These are phyloP conservation scores for Luvunga scandens DNA, from an alignment of 345 rosid genomes.

Conservation along the genomic window DNA sequence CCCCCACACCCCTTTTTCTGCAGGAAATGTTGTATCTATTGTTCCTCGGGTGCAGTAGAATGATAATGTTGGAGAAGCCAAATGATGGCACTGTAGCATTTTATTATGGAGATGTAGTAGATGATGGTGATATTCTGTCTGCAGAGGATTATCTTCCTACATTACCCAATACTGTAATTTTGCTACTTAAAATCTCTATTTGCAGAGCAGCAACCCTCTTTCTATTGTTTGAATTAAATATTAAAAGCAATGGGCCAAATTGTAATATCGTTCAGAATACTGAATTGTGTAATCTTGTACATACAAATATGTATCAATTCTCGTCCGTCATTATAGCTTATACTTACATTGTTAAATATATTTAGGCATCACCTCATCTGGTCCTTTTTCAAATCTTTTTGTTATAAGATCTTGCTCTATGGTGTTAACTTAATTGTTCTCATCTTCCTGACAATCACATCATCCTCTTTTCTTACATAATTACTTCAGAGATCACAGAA, in stretches of 20 bases:
- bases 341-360: neutral
- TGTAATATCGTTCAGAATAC: neutral
- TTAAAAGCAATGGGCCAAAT: slow-evolving; percentile 3
- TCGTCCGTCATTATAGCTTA: neutral
- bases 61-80: slow-evolving; percentile 79
- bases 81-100: slow-evolving; percentile 82
- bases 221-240: neutral
- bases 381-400: neutral
- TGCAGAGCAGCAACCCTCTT: neutral
- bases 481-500: neutral
- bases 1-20: slow-evolving; percentile 10
- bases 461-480: neutral
- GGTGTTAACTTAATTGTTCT: neutral
- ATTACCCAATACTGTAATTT: slow-evolving; percentile 82
- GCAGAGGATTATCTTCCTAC: slow-evolving; percentile 73
- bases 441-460: neutral
- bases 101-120: slow-evolving; percentile 77
- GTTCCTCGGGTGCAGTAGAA: slow-evolving; percentile 46
- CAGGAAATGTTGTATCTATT: slow-evolving; percentile 47
- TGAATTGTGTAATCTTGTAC: neutral
- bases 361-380: neutral
- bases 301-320: neutral
- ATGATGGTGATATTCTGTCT: slow-evolving; percentile 60
- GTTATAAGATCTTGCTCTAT: neutral
- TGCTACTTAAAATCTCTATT: neutral